Percentiles rank a stretch among this genome's conserved stretches.
These are phyloP conservation scores for Elymus sibiricus DNA, from an alignment of 176 grass and related monocot genomes.

Conservation along the genomic window DNA sequence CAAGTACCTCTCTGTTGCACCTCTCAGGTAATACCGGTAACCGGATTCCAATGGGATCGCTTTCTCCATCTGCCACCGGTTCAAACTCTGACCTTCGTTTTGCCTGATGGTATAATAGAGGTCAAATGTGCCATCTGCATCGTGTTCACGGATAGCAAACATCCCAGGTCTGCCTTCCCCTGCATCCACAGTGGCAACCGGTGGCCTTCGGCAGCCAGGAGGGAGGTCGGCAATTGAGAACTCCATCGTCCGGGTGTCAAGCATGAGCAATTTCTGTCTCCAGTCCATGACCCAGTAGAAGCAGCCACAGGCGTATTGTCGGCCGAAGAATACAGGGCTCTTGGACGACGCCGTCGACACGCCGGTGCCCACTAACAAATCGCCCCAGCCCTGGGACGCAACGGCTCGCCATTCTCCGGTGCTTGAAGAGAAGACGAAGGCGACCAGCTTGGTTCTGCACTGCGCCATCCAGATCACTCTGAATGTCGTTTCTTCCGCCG, in stretches of 20 bases:
- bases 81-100: not conserved
- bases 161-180: constrained; percentile 31
- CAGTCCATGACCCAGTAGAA: constrained; percentile 36
- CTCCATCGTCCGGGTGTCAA: constrained; percentile 28
- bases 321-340: not conserved
- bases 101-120: constrained; percentile 23
- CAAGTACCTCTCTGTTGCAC: constrained; percentile 22
- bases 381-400: not conserved
- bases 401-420: constrained; percentile 20
- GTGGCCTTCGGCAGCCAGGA: too few relatives aligned
- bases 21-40: constrained; percentile 32
- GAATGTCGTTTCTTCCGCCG: constrained; percentile 19
- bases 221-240: too few relatives aligned
- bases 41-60: constrained; percentile 30
- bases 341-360: not conserved
- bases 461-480: constrained; percentile 31
- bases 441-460: constrained; percentile 25
- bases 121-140: not conserved
- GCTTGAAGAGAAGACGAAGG: constrained; percentile 18
- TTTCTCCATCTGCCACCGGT: constrained; percentile 24
- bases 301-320: constrained; percentile 13
- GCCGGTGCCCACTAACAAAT: not conserved
- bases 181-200: too few relatives aligned
- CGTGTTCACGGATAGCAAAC: constrained; percentile 12
- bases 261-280: constrained; percentile 20